Evolutionary conservation across 495 filamentous ascomycete genomes (phyloP), one percentile per base, ranked within the genome.

Genomic region (Neurospora intermedia): DNA sequence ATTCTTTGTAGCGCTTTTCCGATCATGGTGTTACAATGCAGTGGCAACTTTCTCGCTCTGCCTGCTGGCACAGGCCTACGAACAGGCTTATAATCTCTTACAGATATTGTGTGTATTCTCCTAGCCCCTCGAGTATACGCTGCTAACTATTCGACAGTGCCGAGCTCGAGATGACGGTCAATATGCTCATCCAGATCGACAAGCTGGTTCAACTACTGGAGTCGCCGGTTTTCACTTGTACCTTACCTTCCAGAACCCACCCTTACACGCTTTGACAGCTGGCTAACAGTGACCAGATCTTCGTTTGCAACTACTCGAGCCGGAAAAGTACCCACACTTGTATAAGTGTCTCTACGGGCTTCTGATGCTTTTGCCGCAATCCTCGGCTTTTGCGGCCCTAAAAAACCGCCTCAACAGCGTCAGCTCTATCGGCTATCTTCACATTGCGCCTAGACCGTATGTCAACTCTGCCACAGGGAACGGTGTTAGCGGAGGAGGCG

Each of bases 301-400:
- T 43, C 93, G 96, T 45, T 88, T 99, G 39, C 96, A 99, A 79
- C 90, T 99, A 20, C 91, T 99, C n/a, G 96, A 99, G 79, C 96
- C 96, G 10, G 96, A 98, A 80, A 93, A 91, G 82, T 96, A 96
- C 74, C 96, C 96, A 13, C 92, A 97, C 78, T 86, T 99, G 2
- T 98, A 99, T 84, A 99, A 99, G 84, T 98, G 95, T 81, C 90
- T 99, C 15, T 99, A 98, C 78, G 96, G 96, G 41, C 87, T 99
- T 13, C 85, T 99, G 71, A 99, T 99, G 96, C 91, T 99, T 62
- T 88, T 99, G 16, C 96, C 96, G 3, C 96, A 99, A 81, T 97
- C 94, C 31, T 95, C 94, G 40, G 96, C 96, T 13, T 99, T 99
- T 81, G 95, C 94, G 9, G 94, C 94, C 3, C 86, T 99, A 38